Conservation (phyloP, 2,329 filamentous ascomycete genomes). For the Trichoderma citrinoviride region DNA sequence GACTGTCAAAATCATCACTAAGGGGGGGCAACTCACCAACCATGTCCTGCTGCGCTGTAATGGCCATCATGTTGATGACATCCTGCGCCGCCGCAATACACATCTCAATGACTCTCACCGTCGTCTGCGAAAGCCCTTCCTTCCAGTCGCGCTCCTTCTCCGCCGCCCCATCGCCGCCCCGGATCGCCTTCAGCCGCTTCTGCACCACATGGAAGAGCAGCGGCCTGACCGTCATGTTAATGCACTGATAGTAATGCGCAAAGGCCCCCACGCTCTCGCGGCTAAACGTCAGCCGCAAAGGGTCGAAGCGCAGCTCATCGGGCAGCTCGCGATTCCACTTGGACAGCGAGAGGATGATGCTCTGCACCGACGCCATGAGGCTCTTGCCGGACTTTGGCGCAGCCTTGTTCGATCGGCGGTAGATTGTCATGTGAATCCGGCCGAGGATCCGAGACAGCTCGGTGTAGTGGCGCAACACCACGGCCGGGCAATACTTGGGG, state of each 20-base stretch:
- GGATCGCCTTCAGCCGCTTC: constrained; percentile 40
- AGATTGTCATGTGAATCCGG: constrained; percentile 46
- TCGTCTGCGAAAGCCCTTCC: constrained; percentile 46
- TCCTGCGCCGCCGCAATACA: constrained; percentile 49
- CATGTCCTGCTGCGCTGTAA: constrained; percentile 36
- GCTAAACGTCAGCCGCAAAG: constrained; percentile 43
- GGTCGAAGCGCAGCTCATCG: constrained; percentile 47
- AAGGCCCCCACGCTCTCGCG: constrained; percentile 52
- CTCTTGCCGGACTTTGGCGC: constrained; percentile 44
- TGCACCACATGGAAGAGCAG: constrained; percentile 54
- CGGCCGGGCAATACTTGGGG: constrained; percentile 43
- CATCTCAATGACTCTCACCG: constrained; percentile 50
- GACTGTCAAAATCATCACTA: too few relatives aligned
- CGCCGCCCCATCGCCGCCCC: constrained; percentile 19
- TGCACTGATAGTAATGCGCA: constrained; percentile 56
- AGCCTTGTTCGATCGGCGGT: constrained; percentile 41
- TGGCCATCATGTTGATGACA: constrained; percentile 34
- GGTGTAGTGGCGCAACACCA: constrained; percentile 51
- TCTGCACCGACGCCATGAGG: constrained; percentile 49
- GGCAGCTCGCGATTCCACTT: constrained; percentile 51
- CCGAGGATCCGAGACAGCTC: constrained; percentile 52
- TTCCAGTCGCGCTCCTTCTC: constrained; percentile 36
- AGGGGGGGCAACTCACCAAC: constrained; percentile 39
- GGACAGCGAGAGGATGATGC: constrained; percentile 48
- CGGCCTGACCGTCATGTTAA: constrained; percentile 56